Base-by-base conservation (phyloP, 2,329 filamentous ascomycete species). In the Clonostachys chloroleuca region DNA sequence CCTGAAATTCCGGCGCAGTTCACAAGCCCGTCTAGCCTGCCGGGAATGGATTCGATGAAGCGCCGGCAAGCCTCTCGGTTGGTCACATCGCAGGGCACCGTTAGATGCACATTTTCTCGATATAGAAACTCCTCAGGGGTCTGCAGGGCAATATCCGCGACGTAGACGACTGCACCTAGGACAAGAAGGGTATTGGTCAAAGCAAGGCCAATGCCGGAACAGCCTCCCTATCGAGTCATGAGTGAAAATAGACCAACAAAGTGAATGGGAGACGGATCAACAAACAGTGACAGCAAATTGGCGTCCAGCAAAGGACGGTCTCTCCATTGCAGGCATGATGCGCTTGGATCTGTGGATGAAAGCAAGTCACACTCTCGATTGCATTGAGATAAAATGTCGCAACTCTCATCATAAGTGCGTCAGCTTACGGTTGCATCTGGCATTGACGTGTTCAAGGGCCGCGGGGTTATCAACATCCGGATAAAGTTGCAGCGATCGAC, bases 11-110 rank as follows among this genome's bases (percentile, higher is more conserved):
- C 47, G 18, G 47, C 47, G 24, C 33, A 47, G 34, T 49, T 49
- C 16, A 49, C 47, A 17, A 49, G 47, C n/a, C 47, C 47, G 34
- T 49, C 47, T 12, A 49, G 34, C 17, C 47, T 30, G 13, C 47
- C 47, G 5, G 44, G 44, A 14, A 49, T 42, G 13, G 47, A 44
- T n/a, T 40, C 24, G 9, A 46, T 18, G 42, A 48, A 48, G 20
- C 12, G 8, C 14, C 30, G 34, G 35, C 46, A 48, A 13, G 24
- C 35, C 4, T 47, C 13, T 9, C 46, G 41, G 8, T 44, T 17
- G 18, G 46, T 44, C 16, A 48, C 42, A 44, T 48, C 42, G 18
- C 41, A 48, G 5, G 17, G 13, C 17, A 47, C 34, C 14, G 45
- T 47, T 20, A 47, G 12, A 18, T 47, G 35, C 18, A 18, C 30